phyloP scores from a whole-genome alignment of 169 alveolate species.

The Perkinsus marinus region DNA sequence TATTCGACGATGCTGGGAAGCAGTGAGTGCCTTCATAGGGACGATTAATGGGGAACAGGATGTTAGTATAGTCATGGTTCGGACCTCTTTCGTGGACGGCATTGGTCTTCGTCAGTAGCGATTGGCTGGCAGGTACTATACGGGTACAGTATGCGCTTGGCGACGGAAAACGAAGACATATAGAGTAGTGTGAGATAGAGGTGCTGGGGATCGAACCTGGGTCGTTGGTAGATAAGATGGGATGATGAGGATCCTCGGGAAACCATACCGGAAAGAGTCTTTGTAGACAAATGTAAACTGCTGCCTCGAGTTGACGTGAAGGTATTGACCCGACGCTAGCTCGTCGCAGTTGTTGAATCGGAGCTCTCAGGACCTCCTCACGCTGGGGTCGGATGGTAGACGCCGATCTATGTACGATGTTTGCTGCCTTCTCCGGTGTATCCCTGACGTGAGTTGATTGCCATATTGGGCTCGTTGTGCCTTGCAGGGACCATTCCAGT shows the following conservation, averaged over 20 bases:
- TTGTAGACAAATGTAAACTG: neutral
- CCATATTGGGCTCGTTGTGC: neutral
- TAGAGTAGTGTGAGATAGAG: neutral
- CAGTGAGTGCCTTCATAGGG: neutral
- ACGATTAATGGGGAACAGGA: neutral
- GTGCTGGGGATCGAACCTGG: neutral
- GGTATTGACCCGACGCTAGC: neutral
- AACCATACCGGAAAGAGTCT: neutral
- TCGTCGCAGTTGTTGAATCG: neutral
- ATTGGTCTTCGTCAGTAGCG: too few species aligned
- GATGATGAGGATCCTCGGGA: neutral
- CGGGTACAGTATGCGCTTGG: neutral
- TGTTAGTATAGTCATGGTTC: too few species aligned
- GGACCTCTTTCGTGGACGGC: too few species aligned
- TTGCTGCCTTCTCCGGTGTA: neutral
- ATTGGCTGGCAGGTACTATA: neutral
- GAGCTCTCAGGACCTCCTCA: neutral
- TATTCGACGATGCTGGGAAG: neutral
- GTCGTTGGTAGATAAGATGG: neutral
- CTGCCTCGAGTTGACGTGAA: neutral
- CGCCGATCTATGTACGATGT: neutral
- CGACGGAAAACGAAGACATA: neutral
- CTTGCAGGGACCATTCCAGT: neutral
- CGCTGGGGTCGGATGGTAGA: neutral
- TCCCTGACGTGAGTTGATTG: neutral